Conservation (phyloP, 306 rosid species). For the Lupinus albus region DNA sequence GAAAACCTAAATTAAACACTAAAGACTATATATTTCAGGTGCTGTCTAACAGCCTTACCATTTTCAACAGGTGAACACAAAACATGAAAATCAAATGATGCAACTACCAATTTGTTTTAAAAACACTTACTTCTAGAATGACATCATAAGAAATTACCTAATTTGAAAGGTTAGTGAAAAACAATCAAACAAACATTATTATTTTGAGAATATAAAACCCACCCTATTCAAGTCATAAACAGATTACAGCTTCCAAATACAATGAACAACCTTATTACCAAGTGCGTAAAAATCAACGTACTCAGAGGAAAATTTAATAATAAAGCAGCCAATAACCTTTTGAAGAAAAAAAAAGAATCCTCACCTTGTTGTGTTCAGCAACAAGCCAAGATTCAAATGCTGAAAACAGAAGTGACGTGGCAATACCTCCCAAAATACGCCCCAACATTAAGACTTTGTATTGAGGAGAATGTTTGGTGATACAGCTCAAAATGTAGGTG, state of each 20-base stretch:
- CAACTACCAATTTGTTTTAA: not conserved
- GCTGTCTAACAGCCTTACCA: constrained; percentile 4
- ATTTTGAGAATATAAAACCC: not conserved
- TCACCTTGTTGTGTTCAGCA: constrained; percentile 97
- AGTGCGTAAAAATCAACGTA: not conserved
- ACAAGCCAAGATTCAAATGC: constrained; percentile 99
- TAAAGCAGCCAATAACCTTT: constrained; percentile 1
- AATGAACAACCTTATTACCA: not conserved
- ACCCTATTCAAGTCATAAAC: constrained; percentile 22
- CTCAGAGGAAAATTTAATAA: constrained; percentile 17
- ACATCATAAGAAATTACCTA: constrained; percentile 19
- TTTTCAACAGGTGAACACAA: not conserved
- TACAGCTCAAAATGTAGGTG: constrained; percentile 87
- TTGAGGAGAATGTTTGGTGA: constrained; percentile 93
- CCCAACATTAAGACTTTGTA: constrained; percentile 92
- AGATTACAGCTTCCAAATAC: constrained; percentile 19
- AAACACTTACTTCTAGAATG: not conserved
- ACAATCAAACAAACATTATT: not conserved
- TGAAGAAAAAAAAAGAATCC: constrained; percentile 10
- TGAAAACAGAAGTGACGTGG: constrained; percentile 92
- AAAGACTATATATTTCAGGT: not conserved
- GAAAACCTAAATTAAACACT: constrained; percentile 13
- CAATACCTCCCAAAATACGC: constrained; percentile 94
- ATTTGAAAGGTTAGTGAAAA: constrained; percentile 11
- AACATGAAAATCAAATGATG: not conserved